These are phyloP conservation scores for Calonectria fujianensis DNA, from an alignment of 2,329 filamentous ascomycete species.

Conservation along the genomic window DNA sequence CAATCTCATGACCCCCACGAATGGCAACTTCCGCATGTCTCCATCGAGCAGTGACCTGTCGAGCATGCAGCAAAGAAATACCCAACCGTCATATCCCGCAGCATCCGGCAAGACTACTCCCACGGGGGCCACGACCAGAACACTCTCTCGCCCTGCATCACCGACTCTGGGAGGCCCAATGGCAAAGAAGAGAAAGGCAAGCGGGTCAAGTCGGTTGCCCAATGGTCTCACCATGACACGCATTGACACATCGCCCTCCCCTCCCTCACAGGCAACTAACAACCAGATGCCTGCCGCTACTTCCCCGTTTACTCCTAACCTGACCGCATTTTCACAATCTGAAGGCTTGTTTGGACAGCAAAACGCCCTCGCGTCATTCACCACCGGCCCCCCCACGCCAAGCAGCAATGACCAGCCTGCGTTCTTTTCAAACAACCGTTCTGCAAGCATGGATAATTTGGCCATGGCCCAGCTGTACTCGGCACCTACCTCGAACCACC, in stretches of 20 bases:
- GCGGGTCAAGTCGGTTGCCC: conserved; percentile 80
- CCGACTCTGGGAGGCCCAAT: conserved; percentile 80
- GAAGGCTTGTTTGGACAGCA: conserved; percentile 68
- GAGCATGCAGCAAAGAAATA: conserved; percentile 71
- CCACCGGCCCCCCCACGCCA: conserved; percentile 79
- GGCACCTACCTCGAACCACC: conserved; percentile 81
- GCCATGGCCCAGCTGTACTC: conserved; percentile 80
- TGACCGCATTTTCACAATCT: conserved; percentile 64
- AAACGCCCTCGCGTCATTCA: conserved; percentile 65
- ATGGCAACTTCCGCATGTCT: conserved; percentile 71
- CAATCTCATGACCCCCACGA: conserved; percentile 58
- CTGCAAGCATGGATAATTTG: conserved; percentile 79
- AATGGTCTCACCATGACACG: conserved; percentile 88
- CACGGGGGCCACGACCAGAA: conserved; percentile 53
- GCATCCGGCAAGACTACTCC: conserved; percentile 60
- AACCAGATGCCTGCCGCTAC: conserved; percentile 64
- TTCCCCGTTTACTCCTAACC: conserved; percentile 73
- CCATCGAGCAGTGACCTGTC: conserved; percentile 80
- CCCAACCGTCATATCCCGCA: conserved; percentile 61
- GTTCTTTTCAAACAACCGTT: conserved; percentile 74
- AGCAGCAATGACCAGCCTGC: conserved; percentile 77
- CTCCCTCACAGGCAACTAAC: conserved; percentile 59
- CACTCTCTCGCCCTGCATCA: conserved; percentile 83
- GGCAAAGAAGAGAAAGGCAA: conserved; percentile 89
- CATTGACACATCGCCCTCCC: conserved; percentile 76